These are phyloP conservation scores for Xeromyces bisporus DNA, from an alignment of 495 filamentous ascomycete genomes.

Conservation along the genomic window DNA sequence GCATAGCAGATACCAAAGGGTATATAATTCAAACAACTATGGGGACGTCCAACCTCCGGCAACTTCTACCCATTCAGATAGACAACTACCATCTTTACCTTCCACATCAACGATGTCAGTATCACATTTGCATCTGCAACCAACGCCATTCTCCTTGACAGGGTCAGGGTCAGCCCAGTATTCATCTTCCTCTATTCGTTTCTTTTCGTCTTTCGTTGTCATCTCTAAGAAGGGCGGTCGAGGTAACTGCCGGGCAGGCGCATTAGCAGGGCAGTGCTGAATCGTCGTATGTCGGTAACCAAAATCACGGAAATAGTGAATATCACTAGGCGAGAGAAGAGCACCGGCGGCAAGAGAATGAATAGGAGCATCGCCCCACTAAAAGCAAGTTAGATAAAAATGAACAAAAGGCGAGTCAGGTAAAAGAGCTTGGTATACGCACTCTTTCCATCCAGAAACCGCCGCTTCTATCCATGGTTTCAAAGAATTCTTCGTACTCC, in stretches of 20 bases:
- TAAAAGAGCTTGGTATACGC: conserved; percentile 18
- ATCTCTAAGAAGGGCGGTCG: conserved; percentile 68
- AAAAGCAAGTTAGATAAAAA: conserved; percentile 8
- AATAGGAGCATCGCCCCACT: conserved; percentile 99
- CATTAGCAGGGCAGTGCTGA: conserved; percentile 96
- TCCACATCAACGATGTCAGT: conserved; percentile 98
- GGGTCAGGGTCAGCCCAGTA: conserved; percentile 86
- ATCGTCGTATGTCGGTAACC: conserved; percentile 98
- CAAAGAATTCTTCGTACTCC: conserved; percentile 94
- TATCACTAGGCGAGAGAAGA: conserved; percentile 63
- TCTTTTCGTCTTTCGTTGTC: conserved; percentile 72
- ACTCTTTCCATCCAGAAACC: conserved; percentile 99
- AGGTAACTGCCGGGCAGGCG: conserved; percentile 72
- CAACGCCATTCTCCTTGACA: conserved; percentile 89
- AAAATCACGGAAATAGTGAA: conserved; percentile 99
- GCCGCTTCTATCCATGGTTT: conserved; percentile 96
- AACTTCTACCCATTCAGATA: conserved; percentile 94
- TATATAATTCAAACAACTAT: conserved; percentile 15
- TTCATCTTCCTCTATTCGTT: conserved; percentile 81
- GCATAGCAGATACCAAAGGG: conserved; percentile 17
- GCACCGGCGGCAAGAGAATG: conserved; percentile 92
- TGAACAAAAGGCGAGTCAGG: neutral
- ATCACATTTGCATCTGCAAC: conserved; percentile 91
- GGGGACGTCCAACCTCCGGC: conserved; percentile 85
- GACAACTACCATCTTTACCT: conserved; percentile 87